Evolutionary conservation across 2,329 filamentous ascomycete genomes (phyloP).

Genomic region (Penicillium sp.): DNA sequence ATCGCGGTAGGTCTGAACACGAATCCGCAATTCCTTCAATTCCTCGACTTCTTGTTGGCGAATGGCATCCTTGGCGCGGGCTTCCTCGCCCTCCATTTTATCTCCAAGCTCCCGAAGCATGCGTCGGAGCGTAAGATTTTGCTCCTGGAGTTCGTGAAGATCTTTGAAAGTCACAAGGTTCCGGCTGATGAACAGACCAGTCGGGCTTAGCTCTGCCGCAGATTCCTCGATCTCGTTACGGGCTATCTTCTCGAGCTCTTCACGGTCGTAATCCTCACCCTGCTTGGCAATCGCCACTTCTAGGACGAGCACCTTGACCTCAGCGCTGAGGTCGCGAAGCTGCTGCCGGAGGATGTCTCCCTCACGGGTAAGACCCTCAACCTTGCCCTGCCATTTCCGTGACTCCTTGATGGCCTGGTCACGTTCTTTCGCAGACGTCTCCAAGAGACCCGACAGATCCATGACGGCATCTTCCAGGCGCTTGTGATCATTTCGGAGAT

Average conservation of each 20-base stretch:
- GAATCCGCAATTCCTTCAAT: slow-evolving; percentile 70
- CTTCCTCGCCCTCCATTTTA: slow-evolving; percentile 88
- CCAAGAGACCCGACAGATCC: slow-evolving; percentile 80
- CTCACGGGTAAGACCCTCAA: slow-evolving; percentile 65
- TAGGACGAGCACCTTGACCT: slow-evolving; percentile 87
- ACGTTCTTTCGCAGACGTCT: slow-evolving; percentile 77
- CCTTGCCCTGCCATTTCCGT: slow-evolving; percentile 74
- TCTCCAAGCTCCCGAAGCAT: slow-evolving; percentile 83
- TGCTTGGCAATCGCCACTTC: slow-evolving; percentile 77
- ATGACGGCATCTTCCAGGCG: slow-evolving; percentile 77
- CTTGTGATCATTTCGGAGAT: slow-evolving; percentile 78
- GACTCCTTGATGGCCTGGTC: slow-evolving; percentile 77
- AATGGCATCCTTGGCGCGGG: slow-evolving; percentile 60
- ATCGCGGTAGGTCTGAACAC: slow-evolving; percentile 77
- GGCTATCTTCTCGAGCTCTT: slow-evolving; percentile 75
- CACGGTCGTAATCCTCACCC: slow-evolving; percentile 74
- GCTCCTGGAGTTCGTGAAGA: slow-evolving; percentile 78
- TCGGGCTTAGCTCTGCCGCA: slow-evolving; percentile 75
- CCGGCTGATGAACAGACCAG: slow-evolving; percentile 84
- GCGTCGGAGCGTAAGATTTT: slow-evolving; percentile 81
- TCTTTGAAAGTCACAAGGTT: slow-evolving; percentile 88
- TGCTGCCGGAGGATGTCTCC: slow-evolving; percentile 80
- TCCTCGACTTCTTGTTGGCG: slow-evolving; percentile 64
- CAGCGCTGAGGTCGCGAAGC: slow-evolving; percentile 82
- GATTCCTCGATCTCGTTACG: slow-evolving; percentile 73